Evolutionary conservation across 2,329 filamentous ascomycete species (phyloP).

Genomic region (Penicillium sp.): DNA sequence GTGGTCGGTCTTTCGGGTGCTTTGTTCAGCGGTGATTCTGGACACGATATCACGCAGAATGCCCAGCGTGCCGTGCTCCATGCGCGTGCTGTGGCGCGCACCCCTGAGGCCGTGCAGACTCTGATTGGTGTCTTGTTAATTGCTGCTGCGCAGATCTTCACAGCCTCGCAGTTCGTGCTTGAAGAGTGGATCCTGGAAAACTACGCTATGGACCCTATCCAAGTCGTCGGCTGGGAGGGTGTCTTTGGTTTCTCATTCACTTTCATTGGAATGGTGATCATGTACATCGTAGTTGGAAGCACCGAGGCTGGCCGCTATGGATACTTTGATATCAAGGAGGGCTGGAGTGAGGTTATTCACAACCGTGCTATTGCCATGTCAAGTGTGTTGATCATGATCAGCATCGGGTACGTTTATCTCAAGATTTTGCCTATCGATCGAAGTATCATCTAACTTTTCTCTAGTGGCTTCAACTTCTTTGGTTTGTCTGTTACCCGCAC

Average conservation of each 20-base stretch:
- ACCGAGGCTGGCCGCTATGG: slow-evolving; percentile 74
- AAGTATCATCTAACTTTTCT: slow-evolving; percentile 7
- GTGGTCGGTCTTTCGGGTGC: slow-evolving; percentile 88
- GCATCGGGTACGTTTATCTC: slow-evolving; percentile 73
- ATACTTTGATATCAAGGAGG: slow-evolving; percentile 88
- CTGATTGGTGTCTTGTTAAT: slow-evolving; percentile 86
- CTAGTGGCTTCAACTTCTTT: slow-evolving; percentile 97
- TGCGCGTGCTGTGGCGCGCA: slow-evolving; percentile 43
- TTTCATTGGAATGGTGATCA: slow-evolving; percentile 72
- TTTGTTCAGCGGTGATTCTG: slow-evolving; percentile 65
- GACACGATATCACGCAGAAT: slow-evolving; percentile 37
- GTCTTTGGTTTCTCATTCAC: slow-evolving; percentile 86
- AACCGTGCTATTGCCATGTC: slow-evolving; percentile 72
- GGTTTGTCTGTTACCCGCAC: slow-evolving; percentile 87
- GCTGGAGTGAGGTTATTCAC: slow-evolving; percentile 75
- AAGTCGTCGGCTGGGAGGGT: slow-evolving; percentile 95
- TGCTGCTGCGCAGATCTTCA: slow-evolving; percentile 93
- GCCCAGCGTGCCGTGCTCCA: slow-evolving; percentile 47
- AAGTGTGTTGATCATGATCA: slow-evolving; percentile 92
- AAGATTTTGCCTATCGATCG: background rate
- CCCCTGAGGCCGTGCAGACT: slow-evolving; percentile 65
- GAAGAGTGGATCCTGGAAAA: slow-evolving; percentile 90
- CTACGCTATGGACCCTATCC: slow-evolving; percentile 79
- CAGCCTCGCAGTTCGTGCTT: slow-evolving; percentile 91
- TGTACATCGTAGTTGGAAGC: slow-evolving; percentile 76